A percentile compares a stretch with the other conserved stretches of the same genome.
Conservation (phyloP, 768 basidiomycete genomes). For the Boletus fagicola region DNA sequence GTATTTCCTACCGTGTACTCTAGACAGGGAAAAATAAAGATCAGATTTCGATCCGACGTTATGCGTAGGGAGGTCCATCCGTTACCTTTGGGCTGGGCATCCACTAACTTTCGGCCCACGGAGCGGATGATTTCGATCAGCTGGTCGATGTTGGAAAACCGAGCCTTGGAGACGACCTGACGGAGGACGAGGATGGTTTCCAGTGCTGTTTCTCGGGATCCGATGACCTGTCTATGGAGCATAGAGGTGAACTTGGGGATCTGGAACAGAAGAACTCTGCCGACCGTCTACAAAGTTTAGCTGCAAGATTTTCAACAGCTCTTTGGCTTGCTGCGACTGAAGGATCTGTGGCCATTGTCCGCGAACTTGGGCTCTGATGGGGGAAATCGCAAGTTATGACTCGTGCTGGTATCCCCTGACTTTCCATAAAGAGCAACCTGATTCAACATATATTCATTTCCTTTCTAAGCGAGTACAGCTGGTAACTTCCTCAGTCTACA, state of each 20-base stretch:
- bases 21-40: slow-evolving; percentile 32
- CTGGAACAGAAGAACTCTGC: slow-evolving; percentile 29
- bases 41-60: slow-evolving; percentile 7
- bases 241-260: slow-evolving; percentile 34
- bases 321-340: slow-evolving; percentile 45
- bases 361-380: not conserved
- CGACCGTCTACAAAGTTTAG: slow-evolving; percentile 70
- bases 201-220: slow-evolving; percentile 83
- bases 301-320: slow-evolving; percentile 66
- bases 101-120: slow-evolving; percentile 77
- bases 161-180: slow-evolving; percentile 84
- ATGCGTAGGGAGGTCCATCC: slow-evolving; percentile 10
- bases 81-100: slow-evolving; percentile 93
- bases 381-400: slow-evolving; percentile 3
- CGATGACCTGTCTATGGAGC: slow-evolving; percentile 76
- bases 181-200: slow-evolving; percentile 88
- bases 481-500: too few species aligned
- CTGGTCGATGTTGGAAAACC: slow-evolving; percentile 84
- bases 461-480: not conserved
- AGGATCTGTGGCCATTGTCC: slow-evolving; percentile 44
- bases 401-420: slow-evolving; percentile 10
- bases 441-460: not conserved
- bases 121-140: slow-evolving; percentile 74
- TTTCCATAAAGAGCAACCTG: slow-evolving; percentile 18
- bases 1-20: slow-evolving; percentile 96